Evolutionary conservation across 257 asterid genomes (phyloP).

Genomic region (Solanum commersonii): DNA sequence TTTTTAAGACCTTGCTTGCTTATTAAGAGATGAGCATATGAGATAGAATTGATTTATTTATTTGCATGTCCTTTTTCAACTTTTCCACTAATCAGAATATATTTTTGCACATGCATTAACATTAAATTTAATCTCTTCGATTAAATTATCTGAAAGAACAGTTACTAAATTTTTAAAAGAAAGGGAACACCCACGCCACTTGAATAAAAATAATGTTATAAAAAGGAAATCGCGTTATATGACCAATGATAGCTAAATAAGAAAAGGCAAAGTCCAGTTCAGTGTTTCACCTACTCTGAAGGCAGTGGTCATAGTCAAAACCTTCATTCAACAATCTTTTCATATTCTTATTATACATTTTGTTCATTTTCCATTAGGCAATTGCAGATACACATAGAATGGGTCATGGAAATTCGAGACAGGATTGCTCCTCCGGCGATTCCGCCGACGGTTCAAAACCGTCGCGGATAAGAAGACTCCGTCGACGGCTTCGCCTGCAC

Average conservation of each 20-base stretch:
- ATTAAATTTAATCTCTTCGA: not conserved
- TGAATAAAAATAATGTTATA: not conserved
- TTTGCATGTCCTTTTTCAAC: not conserved
- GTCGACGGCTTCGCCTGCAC: slow-evolving; percentile 46
- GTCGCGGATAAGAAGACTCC: slow-evolving; percentile 40
- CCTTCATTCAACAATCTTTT: not conserved
- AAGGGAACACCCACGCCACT: not conserved
- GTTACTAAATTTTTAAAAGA: not conserved
- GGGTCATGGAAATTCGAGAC: slow-evolving; percentile 66
- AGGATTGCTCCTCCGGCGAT: slow-evolving; percentile 23
- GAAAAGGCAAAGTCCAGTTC: not conserved
- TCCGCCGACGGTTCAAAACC: slow-evolving; percentile 29
- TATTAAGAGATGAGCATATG: not conserved
- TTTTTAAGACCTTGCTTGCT: not conserved
- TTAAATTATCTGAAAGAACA: not conserved
- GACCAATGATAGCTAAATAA: not conserved
- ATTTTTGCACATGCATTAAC: not conserved
- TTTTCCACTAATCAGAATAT: not conserved
- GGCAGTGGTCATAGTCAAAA: not conserved
- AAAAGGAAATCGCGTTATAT: not conserved
- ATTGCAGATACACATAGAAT: slow-evolving; percentile 10
- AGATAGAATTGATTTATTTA: not conserved
- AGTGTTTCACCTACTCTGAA: not conserved
- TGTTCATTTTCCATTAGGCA: not conserved
- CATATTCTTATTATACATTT: not conserved